Evolutionary conservation across 768 basidiomycete genomes (phyloP), one percentile per base, ranked within the genome.

Genomic region (Auriscalpium orientale): DNA sequence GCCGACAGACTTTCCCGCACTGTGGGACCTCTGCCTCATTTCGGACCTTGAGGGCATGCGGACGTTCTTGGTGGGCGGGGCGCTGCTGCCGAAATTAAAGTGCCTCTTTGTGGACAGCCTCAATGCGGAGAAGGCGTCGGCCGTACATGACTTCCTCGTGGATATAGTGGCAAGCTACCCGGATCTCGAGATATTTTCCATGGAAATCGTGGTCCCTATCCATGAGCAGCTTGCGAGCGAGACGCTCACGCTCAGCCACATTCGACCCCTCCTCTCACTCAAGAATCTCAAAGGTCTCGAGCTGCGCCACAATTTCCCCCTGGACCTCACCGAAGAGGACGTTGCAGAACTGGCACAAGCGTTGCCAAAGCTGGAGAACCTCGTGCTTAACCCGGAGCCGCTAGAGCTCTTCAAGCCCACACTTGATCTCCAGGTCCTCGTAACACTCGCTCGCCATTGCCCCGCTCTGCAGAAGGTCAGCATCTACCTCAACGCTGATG

Each of bases 231-330:
- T 16, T 11, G 36, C 8, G 34, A 54, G 55, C 53, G 46, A 57
- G 40, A 35, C 50, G 13, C 28, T 62, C 22, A 51, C 37, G 8
- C 40, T 37, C 28, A 59, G 55, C 37, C 52, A 56, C 34, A 16
- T 62, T 34, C 46, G 22, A 12, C 55, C 61, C n/a, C 43, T 60
- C 49, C 53, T 62, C 43, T 60, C 61, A 8, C 55, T 62, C 40
- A 44, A 36, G 33, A 51, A 51, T 21, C 61, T 62, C 40, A n/a
- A 20, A 34, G 49, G 21, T 38, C 61, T 62, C 5, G 61, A 62
- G 35, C 38, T 62, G 45, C 58, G 58, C n/a, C 61, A 62, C 49
- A 62, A 60, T 18, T 35, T 56, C 28, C 61, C 61, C 49, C 49
- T 62, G 20, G 40, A 54, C 20, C 45, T 62, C 58, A 59, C 58